Evolutionary conservation across 257 asterid species (phyloP).

Genomic region (Craterostigma plantagineum): DNA sequence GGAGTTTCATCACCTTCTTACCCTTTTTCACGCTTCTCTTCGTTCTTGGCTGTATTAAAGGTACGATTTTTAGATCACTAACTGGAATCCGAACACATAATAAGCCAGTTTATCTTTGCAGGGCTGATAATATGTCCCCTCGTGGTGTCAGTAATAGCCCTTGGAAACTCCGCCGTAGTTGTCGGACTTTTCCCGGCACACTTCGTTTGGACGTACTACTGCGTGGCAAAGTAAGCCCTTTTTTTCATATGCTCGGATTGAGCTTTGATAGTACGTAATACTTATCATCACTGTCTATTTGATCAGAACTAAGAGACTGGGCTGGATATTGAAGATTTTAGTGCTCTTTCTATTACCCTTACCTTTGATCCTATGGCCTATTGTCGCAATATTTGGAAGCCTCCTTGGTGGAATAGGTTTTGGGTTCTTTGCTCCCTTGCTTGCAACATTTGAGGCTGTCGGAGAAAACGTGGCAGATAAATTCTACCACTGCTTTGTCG

Average conservation of each 20-base stretch:
- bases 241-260: neutral
- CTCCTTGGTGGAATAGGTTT: slow-evolving; percentile 61
- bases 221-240: slow-evolving; percentile 41
- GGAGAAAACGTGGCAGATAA: slow-evolving; percentile 41
- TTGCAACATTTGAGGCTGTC: slow-evolving; percentile 81
- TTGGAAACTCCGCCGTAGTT: slow-evolving; percentile 68
- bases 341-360: slow-evolving; percentile 29
- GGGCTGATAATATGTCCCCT: slow-evolving; percentile 51
- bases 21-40: slow-evolving; percentile 70
- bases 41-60: slow-evolving; percentile 61
- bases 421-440: slow-evolving; percentile 65
- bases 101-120: slow-evolving; percentile 8
- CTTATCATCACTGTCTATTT: slow-evolving; percentile 1
- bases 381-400: slow-evolving; percentile 44
- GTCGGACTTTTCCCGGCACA: slow-evolving; percentile 87
- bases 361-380: slow-evolving; percentile 58
- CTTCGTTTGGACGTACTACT: slow-evolving; percentile 67
- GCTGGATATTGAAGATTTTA: slow-evolving; percentile 55
- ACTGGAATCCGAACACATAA: too few relatives aligned
- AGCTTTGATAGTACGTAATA: neutral
- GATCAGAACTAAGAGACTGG: slow-evolving; percentile 58
- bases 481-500: slow-evolving; percentile 51
- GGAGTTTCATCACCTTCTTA: slow-evolving; percentile 68
- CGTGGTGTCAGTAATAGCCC: slow-evolving; percentile 16
- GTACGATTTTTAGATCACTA: slow-evolving; percentile 10